A percentile compares a stretch with the other conserved stretches of the same genome.
Conservation (phyloP, 2,329 filamentous ascomycete genomes). For the Fusarium sp. region DNA sequence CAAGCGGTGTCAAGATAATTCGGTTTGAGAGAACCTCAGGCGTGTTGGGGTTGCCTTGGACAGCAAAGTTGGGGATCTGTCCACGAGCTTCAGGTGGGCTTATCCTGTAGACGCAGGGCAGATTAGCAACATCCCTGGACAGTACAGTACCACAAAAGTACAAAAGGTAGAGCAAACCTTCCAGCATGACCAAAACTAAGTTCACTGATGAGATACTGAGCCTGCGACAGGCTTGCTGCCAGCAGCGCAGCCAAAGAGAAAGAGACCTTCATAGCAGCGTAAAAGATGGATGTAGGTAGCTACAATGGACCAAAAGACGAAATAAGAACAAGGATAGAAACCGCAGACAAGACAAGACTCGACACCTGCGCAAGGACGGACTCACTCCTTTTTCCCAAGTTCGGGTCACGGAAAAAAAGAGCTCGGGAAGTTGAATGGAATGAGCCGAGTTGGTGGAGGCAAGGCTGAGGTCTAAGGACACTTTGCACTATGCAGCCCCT, state of each 20-base stretch:
- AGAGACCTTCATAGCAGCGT: conserved; percentile 57
- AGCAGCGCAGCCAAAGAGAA: conserved; percentile 55
- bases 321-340: conserved; percentile 15
- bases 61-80: conserved; percentile 63
- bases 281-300: conserved; percentile 27
- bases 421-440: conserved; percentile 12
- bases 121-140: conserved; percentile 14
- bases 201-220: conserved; percentile 75
- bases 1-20: conserved; percentile 88
- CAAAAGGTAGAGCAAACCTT: conserved; percentile 56
- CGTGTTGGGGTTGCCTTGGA: conserved; percentile 62
- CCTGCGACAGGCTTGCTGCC: conserved; percentile 61
- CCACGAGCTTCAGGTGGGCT: conserved; percentile 65
- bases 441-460: conserved; percentile 28
- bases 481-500: conserved; percentile 41
- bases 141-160: not conserved
- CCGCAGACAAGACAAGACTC: not conserved
- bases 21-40: conserved; percentile 85
- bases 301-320: conserved; percentile 14
- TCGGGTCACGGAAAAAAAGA: conserved; percentile 1
- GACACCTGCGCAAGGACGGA: conserved; percentile 2
- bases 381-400: conserved; percentile 17
- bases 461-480: conserved; percentile 46
- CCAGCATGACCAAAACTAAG: conserved; percentile 81
- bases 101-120: conserved; percentile 60